phyloP scores from a whole-genome alignment of 2,329 filamentous ascomycete genomes.

The Diaporthe sp. region DNA sequence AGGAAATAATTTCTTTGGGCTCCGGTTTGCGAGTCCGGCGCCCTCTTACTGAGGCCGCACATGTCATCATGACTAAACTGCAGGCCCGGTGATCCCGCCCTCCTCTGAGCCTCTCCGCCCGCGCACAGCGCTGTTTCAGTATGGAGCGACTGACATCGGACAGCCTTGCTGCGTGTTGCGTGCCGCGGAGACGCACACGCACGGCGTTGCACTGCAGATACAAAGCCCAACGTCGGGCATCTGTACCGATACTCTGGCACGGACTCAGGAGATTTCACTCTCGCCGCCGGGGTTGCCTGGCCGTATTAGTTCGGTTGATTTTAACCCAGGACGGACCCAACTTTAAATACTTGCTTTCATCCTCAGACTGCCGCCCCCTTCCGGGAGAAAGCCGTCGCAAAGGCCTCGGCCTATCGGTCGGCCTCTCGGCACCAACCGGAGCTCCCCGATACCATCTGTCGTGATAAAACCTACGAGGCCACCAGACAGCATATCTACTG shows the following conservation, averaged over 20 bases:
- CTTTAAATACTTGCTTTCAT: constrained; percentile 24
- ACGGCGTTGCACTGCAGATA: constrained; percentile 40
- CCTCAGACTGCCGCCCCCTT: constrained; percentile 10
- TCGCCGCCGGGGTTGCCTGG: constrained; percentile 20
- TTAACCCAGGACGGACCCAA: constrained; percentile 22
- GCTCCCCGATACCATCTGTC: constrained; percentile 6
- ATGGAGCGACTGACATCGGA: constrained; percentile 17
- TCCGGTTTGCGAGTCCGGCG: constrained; percentile 32
- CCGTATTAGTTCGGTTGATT: constrained; percentile 17
- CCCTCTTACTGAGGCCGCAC: constrained; percentile 1
- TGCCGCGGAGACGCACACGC: constrained; percentile 28
- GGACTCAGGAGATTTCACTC: constrained; percentile 30
- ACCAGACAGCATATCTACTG: background rate
- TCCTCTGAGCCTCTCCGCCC: background rate
- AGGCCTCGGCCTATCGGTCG: constrained; percentile 14
- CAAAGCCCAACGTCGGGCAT: constrained; percentile 25
- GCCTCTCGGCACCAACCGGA: constrained; percentile 21
- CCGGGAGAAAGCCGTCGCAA: constrained; percentile 19
- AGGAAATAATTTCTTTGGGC: constrained; percentile 34
- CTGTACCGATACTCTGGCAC: constrained; percentile 34
- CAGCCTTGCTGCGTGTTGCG: constrained; percentile 30
- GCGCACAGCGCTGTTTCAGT: constrained; percentile 27
- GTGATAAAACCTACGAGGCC: background rate
- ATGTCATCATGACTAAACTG: constrained; percentile 27
- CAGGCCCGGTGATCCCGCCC: constrained; percentile 15